phyloP scores from a whole-genome alignment of 306 rosid species.

The Trifolium subterraneum region DNA sequence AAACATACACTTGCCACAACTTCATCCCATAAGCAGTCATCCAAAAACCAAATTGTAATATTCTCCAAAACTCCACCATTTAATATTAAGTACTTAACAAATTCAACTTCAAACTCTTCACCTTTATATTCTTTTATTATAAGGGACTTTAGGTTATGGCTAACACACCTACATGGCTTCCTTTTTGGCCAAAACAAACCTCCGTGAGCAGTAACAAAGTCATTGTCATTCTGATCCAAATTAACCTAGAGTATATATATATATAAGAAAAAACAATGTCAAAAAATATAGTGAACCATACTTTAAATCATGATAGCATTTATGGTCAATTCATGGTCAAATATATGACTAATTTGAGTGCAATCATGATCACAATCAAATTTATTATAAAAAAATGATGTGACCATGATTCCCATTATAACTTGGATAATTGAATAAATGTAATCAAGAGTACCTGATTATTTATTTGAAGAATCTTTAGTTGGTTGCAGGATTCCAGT shows the following conservation, averaged over 20 bases:
- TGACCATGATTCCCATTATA: background rate
- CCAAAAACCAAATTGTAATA: slow-evolving; percentile 7
- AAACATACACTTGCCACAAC: background rate
- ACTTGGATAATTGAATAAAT: background rate
- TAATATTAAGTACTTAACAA: background rate
- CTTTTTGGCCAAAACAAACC: background rate
- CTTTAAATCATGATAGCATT: too few relatives aligned
- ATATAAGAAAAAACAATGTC: too few relatives aligned
- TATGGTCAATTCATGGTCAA: too few relatives aligned
- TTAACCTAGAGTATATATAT: background rate
- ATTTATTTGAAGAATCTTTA: slow-evolving; percentile 7
- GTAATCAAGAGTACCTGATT: background rate
- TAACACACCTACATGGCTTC: background rate
- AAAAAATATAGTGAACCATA: too few relatives aligned
- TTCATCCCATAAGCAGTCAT: background rate
- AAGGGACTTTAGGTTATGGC: background rate
- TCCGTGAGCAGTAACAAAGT: background rate
- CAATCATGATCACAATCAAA: background rate
- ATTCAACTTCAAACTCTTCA: background rate
- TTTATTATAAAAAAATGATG: too few relatives aligned
- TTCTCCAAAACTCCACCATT: background rate
- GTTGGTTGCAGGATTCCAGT: background rate
- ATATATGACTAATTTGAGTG: too few relatives aligned
- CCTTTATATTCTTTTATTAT: background rate
- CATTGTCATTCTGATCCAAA: background rate